Conservation (phyloP, 164 flowering plant species). For the Nymphaea colorata region DNA sequence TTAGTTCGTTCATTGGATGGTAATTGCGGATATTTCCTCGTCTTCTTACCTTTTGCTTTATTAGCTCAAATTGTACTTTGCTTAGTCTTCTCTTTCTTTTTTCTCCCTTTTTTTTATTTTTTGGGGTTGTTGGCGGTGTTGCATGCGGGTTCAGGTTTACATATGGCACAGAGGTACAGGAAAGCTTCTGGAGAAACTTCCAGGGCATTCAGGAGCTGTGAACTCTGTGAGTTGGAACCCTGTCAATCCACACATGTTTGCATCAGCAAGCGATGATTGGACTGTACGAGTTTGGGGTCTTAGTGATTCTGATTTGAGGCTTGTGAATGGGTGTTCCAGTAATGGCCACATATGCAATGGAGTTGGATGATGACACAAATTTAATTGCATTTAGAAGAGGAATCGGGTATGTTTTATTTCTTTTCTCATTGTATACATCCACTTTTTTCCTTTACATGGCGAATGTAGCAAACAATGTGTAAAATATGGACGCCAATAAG, state of each 20-base stretch:
- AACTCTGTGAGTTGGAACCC: slow-evolving; percentile 33
- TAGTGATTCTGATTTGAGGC: slow-evolving; percentile 10
- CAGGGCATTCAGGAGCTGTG: slow-evolving; percentile 30
- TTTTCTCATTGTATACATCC: too few relatives aligned
- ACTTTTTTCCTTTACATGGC: too few relatives aligned
- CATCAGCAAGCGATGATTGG: slow-evolving; percentile 30
- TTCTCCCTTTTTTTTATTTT: not conserved
- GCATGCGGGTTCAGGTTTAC: slow-evolving; percentile 13
- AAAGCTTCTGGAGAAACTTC: slow-evolving; percentile 15
- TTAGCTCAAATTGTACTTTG: not conserved
- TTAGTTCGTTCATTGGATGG: too few relatives aligned
- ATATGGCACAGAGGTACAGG: slow-evolving; percentile 28
- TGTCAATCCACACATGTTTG: slow-evolving; percentile 25
- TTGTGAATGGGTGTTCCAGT: slow-evolving; percentile 7
- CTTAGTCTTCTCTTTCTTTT: not conserved
- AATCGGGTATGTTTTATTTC: too few relatives aligned
- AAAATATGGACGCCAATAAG: too few relatives aligned
- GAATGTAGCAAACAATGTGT: too few relatives aligned
- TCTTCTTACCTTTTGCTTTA: not conserved
- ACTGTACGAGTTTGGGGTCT: slow-evolving; percentile 30
- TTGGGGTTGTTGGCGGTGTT: too few relatives aligned
- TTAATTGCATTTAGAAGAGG: too few relatives aligned
- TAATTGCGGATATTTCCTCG: not conserved
- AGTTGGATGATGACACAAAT: slow-evolving; percentile 3
- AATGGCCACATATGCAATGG: slow-evolving; percentile 24